Percentiles rank a stretch among this genome's conserved stretches.
Conservation (phyloP, 441 rosid species). For the Euphorbia celastroides region DNA sequence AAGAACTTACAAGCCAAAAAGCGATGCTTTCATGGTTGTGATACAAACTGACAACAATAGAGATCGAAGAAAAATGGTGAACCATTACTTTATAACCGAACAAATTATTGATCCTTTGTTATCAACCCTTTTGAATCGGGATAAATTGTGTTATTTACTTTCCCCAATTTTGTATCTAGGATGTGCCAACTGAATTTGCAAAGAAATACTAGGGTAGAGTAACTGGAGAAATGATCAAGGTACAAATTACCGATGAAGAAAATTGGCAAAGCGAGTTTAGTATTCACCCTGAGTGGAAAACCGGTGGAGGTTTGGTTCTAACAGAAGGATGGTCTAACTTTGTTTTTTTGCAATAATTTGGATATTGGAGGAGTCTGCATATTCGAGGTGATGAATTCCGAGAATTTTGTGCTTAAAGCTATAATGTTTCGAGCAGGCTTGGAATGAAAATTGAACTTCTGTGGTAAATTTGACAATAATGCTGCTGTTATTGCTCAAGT, state of each 20-base stretch:
- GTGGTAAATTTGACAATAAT: not conserved
- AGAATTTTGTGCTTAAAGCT: not conserved
- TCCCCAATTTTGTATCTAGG: not conserved
- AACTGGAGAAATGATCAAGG: not conserved
- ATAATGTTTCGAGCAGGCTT: not conserved
- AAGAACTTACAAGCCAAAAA: constrained; percentile 9
- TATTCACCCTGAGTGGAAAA: not conserved
- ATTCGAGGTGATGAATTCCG: constrained; percentile 1
- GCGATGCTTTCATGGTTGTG: constrained; percentile 8
- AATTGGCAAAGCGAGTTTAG: not conserved
- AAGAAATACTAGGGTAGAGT: not conserved
- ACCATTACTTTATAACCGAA: not conserved
- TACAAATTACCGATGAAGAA: not conserved
- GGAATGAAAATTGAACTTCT: not conserved
- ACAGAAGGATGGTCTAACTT: not conserved
- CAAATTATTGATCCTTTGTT: not conserved
- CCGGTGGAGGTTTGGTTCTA: not conserved
- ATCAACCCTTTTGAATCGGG: not conserved
- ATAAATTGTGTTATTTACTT: not conserved
- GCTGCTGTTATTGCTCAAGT: not conserved
- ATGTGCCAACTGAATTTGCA: constrained; percentile 5
- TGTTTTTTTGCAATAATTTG: not conserved
- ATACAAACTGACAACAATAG: not conserved
- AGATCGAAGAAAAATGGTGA: not conserved
- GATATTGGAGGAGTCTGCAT: not conserved